Percentiles rank a stretch among this genome's conserved stretches.
Evolutionary conservation across 768 basidiomycete genomes (phyloP).

Genomic region (Termitomyces titanicus): DNA sequence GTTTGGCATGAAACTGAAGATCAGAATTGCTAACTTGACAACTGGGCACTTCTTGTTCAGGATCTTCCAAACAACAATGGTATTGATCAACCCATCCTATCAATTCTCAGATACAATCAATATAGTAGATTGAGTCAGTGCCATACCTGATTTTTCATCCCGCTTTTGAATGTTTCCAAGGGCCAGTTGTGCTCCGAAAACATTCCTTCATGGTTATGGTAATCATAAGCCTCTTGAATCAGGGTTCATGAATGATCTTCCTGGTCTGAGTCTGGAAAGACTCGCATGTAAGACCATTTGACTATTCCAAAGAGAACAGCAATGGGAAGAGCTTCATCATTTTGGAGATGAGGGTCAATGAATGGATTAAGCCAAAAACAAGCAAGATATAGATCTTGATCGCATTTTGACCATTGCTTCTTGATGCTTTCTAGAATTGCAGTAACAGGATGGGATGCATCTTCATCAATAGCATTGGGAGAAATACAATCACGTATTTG

Average conservation of each 20-base stretch:
- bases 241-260: not conserved
- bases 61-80: conserved; percentile 7
- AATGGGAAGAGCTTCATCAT: not conserved
- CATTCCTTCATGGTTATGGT: not conserved
- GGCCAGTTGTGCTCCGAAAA: too few relatives aligned
- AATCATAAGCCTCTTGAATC: not conserved
- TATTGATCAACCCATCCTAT: not conserved
- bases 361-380: conserved; percentile 1
- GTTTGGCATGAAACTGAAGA: conserved; percentile 20
- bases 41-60: conserved; percentile 9
- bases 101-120: not conserved
- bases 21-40: conserved; percentile 20
- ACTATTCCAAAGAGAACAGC: not conserved
- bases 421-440: conserved; percentile 7
- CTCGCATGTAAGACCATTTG: not conserved
- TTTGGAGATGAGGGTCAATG: not conserved
- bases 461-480: not conserved
- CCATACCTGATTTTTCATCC: not conserved
- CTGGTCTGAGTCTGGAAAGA: not conserved
- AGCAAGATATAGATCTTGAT: conserved; percentile 2
- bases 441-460: not conserved
- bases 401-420: conserved; percentile 3
- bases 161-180: too few relatives aligned
- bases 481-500: not conserved
- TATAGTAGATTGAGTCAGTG: not conserved